Evolutionary conservation across 2,329 filamentous ascomycete genomes (phyloP).

Genomic region (Aspergillus uvarum): DNA sequence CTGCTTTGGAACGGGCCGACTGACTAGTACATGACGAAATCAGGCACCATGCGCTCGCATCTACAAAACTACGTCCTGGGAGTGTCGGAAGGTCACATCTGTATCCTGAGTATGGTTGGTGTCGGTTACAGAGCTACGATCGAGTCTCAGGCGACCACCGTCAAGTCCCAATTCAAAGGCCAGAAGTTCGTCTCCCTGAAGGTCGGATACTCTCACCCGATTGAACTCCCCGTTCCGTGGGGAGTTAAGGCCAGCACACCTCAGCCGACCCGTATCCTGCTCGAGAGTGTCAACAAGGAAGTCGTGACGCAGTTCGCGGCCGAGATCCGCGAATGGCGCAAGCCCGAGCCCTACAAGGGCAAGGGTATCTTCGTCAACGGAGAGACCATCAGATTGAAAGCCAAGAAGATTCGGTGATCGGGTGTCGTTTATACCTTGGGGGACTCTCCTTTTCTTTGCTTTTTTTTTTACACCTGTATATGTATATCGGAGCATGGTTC

Average conservation of each 20-base stretch:
- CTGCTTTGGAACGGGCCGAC: not conserved
- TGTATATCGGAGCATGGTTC: slow-evolving; percentile 27
- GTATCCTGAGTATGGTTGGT: slow-evolving; percentile 87
- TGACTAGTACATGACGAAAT: not conserved
- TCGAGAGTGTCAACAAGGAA: slow-evolving; percentile 86
- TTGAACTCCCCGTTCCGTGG: slow-evolving; percentile 79
- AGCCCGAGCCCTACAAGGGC: slow-evolving; percentile 96
- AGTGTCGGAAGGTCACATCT: slow-evolving; percentile 93
- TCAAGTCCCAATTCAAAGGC: slow-evolving; percentile 66
- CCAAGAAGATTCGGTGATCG: slow-evolving; percentile 88
- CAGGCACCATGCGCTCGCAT: slow-evolving; percentile 86
- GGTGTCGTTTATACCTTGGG: slow-evolving; percentile 25
- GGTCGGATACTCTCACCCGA: slow-evolving; percentile 93
- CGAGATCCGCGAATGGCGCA: slow-evolving; percentile 80
- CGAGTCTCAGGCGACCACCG: slow-evolving; percentile 71
- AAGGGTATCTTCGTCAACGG: slow-evolving; percentile 99
- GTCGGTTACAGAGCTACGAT: slow-evolving; percentile 92
- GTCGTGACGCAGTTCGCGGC: slow-evolving; percentile 89
- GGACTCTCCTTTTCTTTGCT: slow-evolving; percentile 24
- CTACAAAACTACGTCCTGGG: slow-evolving; percentile 88
- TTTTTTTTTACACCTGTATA: slow-evolving; percentile 24
- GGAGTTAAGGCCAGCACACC: slow-evolving; percentile 85
- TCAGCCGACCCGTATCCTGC: slow-evolving; percentile 83
- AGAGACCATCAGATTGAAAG: slow-evolving; percentile 96
- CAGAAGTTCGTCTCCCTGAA: slow-evolving; percentile 91